Evolutionary conservation across 2,329 filamentous ascomycete genomes (phyloP), one percentile per base, ranked within the genome.

Genomic region (Magnaporthiopsis poae): DNA sequence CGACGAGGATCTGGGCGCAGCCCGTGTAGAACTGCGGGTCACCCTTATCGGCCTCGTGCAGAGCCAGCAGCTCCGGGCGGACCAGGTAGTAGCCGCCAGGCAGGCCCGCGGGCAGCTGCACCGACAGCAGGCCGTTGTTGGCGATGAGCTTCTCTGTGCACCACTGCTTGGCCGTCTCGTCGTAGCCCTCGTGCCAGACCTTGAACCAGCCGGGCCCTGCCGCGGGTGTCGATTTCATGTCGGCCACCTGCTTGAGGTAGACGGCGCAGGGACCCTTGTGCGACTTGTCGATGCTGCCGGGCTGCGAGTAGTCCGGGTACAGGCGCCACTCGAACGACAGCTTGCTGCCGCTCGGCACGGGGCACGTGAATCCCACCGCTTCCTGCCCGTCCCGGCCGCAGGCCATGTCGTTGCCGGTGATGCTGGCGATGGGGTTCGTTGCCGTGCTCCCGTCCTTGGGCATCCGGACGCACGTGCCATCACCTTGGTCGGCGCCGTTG

Each of bases 171-270:
- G 79, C 79, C 5, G 74, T 70, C 5, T 77, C 74, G 71, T 90
- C 81, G 76, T 89, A 90, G 62, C 87, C 88, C 65, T 88, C 82
- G 67, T 90, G 84, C 80, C 83, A 91, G 73, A 92, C 73, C 81
- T 92, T 92, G 82, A 92, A 90, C 90, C 90, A 93, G 59, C 89
- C 89, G 64, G 80, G 77, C 5, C 89, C 89, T 31, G 81, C 78
- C 64, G 86, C 86, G 15, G 83, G 75, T 69, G 81, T 78, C 29
- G 73, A 74, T 15, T 77, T 77, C 67, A 87, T 85, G 67, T 86
- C 81, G 69, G 80, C 76, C 1, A 91, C 84, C 72, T 86, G 85
- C 79, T 92, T 92, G 77, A 91, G 80, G 76, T 92, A 92, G 31
- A 92, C 84, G 35, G 88, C 84, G 72, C 89, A 90, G 63, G 90